Evolutionary conservation across 345 rosid genomes (phyloP), one percentile per base, ranked within the genome.

Genomic region (Dimocarpus longan): DNA sequence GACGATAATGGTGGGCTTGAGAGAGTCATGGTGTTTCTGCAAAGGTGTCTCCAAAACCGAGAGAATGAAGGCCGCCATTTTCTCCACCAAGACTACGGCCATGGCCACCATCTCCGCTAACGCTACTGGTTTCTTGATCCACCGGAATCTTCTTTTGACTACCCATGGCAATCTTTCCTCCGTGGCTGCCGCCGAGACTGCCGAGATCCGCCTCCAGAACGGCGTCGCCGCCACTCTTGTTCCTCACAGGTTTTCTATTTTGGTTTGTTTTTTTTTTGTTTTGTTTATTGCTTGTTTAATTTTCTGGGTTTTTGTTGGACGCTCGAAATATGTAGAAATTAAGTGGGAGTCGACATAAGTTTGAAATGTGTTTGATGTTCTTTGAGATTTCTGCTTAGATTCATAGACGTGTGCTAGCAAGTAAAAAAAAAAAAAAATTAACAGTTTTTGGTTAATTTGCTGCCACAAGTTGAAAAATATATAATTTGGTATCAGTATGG

Each of bases 1-100:
- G 12, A 46, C 1, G 0, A n/a, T 13, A 82, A 95, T 95, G 98
- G 91, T 98, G 56, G 89, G 90, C 72, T 75, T 88, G 67, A 85
- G 75, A 1, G 95, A 95, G 85, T 90, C 97, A 0, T 93, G 92
- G 93, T 95, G 98, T 81, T 95, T 95, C 75, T 95, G 99, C 84
- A 95, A 92, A 78, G 98, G 99, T 71, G 89, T 93, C 5, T 88
- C 97, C 82, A 93, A 88, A 88, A 87, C 90, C 5, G 96, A 95
- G 93, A 95, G 76, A 80, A 92, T 89, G 95, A 93, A 93, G 79
- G 98, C 90, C 59, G 79, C 97, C 68, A 85, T 93, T 84, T 91
- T 87, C 71, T 78, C 95, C 66, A 86, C 86, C 8, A 93, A 91
- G 84, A 80, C 82, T 83, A 79, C 87, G 37, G 92, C 97, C 8